These are phyloP conservation scores for Elsinoe australis DNA, from an alignment of 2,329 filamentous ascomycete species.

Conservation along the genomic window DNA sequence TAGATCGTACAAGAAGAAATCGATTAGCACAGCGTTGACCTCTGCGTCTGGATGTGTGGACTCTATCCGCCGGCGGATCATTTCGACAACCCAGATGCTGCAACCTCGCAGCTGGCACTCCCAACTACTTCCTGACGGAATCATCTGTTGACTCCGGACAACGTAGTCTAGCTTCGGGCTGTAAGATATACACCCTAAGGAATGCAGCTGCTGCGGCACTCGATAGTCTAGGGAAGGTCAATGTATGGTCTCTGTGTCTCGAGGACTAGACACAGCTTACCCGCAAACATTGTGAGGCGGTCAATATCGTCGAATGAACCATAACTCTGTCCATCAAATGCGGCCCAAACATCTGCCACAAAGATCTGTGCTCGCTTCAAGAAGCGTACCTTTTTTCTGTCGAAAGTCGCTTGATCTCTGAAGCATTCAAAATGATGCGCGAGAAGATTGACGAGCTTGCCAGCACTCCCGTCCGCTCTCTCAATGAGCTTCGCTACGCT, in stretches of 20 bases:
- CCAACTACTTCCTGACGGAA: conserved; percentile 66
- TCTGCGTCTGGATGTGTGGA: conserved; percentile 60
- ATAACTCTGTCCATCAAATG: conserved; percentile 72
- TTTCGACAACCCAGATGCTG: conserved; percentile 92
- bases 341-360: conserved; percentile 93
- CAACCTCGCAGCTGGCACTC: conserved; percentile 86
- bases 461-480: conserved; percentile 69
- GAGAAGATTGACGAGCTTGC: conserved; percentile 75
- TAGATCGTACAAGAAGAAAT: conserved; percentile 94
- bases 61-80: conserved; percentile 74
- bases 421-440: conserved; percentile 79
- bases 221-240: conserved; percentile 61
- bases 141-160: conserved; percentile 55
- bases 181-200: conserved; percentile 74
- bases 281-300: conserved; percentile 94
- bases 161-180: conserved; percentile 68
- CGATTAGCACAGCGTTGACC: conserved; percentile 84
- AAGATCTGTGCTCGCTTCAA: conserved; percentile 95
- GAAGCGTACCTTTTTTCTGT: conserved; percentile 67
- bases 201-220: conserved; percentile 84
- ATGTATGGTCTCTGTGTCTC: background rate
- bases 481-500: conserved; percentile 66
- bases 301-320: conserved; percentile 85
- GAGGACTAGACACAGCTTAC: conserved; percentile 29
- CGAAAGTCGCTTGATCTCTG: conserved; percentile 68